A percentile compares a stretch with the other conserved stretches of the same genome.
These are phyloP conservation scores for Saccharomycopsis malanga DNA, from an alignment of 805 yeast species.

Conservation along the genomic window DNA sequence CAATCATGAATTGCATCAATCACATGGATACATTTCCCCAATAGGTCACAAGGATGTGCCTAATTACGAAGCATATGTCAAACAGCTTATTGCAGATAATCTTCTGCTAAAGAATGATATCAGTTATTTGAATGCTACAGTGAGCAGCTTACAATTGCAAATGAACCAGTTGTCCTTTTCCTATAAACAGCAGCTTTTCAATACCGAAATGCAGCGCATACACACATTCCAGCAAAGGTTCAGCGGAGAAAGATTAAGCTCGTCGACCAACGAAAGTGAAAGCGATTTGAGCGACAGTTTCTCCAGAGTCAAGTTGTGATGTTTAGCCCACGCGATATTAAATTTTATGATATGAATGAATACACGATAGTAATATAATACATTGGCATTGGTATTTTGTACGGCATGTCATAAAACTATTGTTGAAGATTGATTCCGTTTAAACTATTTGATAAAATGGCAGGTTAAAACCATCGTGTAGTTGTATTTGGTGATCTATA, in stretches of 20 bases:
- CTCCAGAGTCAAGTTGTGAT: too few relatives aligned
- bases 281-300: slow-evolving; percentile 1
- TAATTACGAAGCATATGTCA: not conserved
- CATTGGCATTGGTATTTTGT: too few relatives aligned
- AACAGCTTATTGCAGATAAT: slow-evolving; percentile 12
- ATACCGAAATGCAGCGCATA: slow-evolving; percentile 4
- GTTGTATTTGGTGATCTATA: too few relatives aligned
- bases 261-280: slow-evolving; percentile 5
- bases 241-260: not conserved
- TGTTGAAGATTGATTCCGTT: too few relatives aligned
- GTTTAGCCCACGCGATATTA: too few relatives aligned
- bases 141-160: slow-evolving; percentile 10
- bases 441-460: too few relatives aligned
- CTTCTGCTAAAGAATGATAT: slow-evolving; percentile 1
- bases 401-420: too few relatives aligned
- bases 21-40: too few relatives aligned
- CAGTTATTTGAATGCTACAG: not conserved
- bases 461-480: too few relatives aligned
- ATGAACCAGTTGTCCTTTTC: slow-evolving; percentile 7
- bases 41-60: not conserved
- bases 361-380: too few relatives aligned
- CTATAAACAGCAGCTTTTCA: slow-evolving; percentile 5
- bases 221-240: slow-evolving; percentile 2
- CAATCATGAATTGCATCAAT: not conserved
- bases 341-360: too few relatives aligned